Evolutionary conservation across 768 basidiomycete species (phyloP), one percentile per base, ranked within the genome.

Genomic region (Phylloporus sp.): DNA sequence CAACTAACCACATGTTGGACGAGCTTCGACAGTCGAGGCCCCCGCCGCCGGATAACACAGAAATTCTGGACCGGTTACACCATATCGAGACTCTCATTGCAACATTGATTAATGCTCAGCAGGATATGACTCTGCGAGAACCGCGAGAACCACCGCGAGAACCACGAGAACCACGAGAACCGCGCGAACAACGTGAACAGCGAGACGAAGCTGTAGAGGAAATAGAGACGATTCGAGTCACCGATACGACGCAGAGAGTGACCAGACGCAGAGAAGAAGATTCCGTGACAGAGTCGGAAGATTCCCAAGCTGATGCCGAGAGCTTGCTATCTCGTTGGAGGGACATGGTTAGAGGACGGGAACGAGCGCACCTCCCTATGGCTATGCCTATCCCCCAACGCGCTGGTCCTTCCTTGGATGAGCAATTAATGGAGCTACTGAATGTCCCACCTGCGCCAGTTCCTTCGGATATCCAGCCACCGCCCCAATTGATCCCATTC

Each of bases 351-450:
- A 44, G 57, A 48, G 57, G 59, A 40, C 58, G 60, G 15, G 55
- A 58, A 2, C 69, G 65, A 1, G 47, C 24, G 3, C 57, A 54
- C 3, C 49, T 59, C 20, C 64, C 75, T 1, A 65, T 78, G 31
- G 31, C n/a, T 75, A 77, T 70, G 9, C 72, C 79, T 6, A 61
- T 72, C 5, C 73, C 72, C 6, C 54, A 61, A 9, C 64, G 58
- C n/a, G 49, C 71, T 23, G 77, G 76, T 8, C 76, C 70, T 5
- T 77, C 82, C 0, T 66, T 86, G 29, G 77, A 78, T 9, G 75
- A 83, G 40, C 76, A 79, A 43, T 62, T 87, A 5, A 76, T 80
- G 47, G 79, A 82, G 8, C 72, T 86, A 27, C 55, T 87, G 22
- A 73, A 75, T n/a, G 59, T 78, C 10, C 71, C 69, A 9, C 67